Conservation (phyloP, 495 filamentous ascomycete genomes). For the Podospora tetraspora region DNA sequence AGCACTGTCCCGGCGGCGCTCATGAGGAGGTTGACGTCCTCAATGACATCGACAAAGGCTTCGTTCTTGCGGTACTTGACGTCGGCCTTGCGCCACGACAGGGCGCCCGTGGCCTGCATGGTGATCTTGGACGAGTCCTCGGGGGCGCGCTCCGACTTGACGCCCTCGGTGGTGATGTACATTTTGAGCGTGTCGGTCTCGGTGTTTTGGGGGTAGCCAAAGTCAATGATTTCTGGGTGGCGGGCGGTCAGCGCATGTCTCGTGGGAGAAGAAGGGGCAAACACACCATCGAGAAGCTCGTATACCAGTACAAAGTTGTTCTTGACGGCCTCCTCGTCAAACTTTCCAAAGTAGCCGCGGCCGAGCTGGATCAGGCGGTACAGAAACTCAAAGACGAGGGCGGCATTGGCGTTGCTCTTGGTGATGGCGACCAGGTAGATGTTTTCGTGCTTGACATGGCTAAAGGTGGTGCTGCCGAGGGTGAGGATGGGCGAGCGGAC, state of each 20-base stretch:
- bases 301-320: constrained; percentile 99
- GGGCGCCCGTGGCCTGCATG: constrained; percentile 96
- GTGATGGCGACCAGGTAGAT: constrained; percentile 97
- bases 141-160: constrained; percentile 88
- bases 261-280: neutral
- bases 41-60: constrained; percentile 98
- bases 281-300: constrained; percentile 88
- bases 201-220: constrained; percentile 98
- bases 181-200: constrained; percentile 99
- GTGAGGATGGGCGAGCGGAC: constrained; percentile 97
- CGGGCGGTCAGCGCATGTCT: neutral
- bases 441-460: constrained; percentile 99
- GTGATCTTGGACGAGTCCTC: constrained; percentile 96
- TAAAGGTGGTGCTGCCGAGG: constrained; percentile 95
- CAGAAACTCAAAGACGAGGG: constrained; percentile 96
- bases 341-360: constrained; percentile 96
- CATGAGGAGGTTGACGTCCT: constrained; percentile 98
- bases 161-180: constrained; percentile 99
- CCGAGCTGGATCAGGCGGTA: constrained; percentile 87
- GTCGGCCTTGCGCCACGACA: constrained; percentile 94
- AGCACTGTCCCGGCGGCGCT: constrained; percentile 92
- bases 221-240: constrained; percentile 86
- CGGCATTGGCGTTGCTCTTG: constrained; percentile 99
- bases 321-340: constrained; percentile 99
- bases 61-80: constrained; percentile 99